Base-by-base conservation (phyloP, 1,284 basidiomycete species). In the Sporisorium iseilematis-ciliati region DNA sequence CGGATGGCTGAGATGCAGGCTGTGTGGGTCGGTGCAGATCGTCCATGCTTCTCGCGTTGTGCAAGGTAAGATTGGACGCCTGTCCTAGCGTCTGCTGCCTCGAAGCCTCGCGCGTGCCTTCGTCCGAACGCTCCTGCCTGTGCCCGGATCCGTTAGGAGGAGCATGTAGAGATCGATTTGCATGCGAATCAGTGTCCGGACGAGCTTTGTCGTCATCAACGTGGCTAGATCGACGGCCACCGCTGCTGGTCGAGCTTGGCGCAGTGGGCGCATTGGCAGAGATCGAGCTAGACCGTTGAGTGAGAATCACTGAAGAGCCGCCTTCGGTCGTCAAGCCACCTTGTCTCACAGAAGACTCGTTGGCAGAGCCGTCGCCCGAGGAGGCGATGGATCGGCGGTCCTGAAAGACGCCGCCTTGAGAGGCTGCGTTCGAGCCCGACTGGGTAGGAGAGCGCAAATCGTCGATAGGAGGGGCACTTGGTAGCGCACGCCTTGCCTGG, bases 31-130 rank as follows among this genome's bases (percentile, higher is more conserved):
- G 54, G 45, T 66, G 69, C 35, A 79, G 56, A 52, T 79, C 75
- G 16, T 79, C 77, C 74, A 79, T 70, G 57, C 77, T 79, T 20
- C 57, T 52, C 23, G 75, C 66, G 49, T 67, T 79, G 58, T 79
- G 74, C 33, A 76, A 29, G 7, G 62, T 72, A 18, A 76, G 33
- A 16, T n/a, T 38, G 3, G 57, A 45, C 29, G 62, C 35, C 29
- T 49, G 57, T 14, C 40, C 62, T 8, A 26, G 16, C 21, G 23
- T 38, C n/a, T 53, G 57, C 55, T 45, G 54, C 16, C 58, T 46
- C 14, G 53, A 31, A 20, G 16, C 21, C 1, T 61, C 56, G 20
- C 56, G 66, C 20, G 31, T 33, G 29, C 48, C 66, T 26, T 65
- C 63, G 18, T 75, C 72, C 2, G 72, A 75, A 10, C 63, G 58